Conservation (phyloP, 176 grass and related monocot genomes). For the Poa pratensis region DNA sequence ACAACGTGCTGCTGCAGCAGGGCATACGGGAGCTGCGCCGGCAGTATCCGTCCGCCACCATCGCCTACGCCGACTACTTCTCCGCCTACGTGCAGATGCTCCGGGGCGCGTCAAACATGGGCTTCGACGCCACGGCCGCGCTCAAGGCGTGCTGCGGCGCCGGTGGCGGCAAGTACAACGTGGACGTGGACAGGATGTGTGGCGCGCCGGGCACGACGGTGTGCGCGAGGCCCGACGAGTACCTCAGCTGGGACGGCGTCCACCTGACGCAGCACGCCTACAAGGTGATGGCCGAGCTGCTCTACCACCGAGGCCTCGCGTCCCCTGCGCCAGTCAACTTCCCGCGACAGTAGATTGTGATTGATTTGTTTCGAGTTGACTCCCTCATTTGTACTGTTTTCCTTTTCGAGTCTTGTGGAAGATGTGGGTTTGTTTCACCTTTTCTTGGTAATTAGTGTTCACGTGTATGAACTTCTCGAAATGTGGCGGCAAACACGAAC, state of each 20-base stretch:
- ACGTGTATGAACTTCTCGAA: neutral
- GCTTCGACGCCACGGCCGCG: conserved; percentile 41
- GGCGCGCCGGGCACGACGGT: conserved; percentile 45
- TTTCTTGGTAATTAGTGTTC: neutral
- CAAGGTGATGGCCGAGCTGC: conserved; percentile 32
- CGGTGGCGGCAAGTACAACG: conserved; percentile 56
- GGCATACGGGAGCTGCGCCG: conserved; percentile 51
- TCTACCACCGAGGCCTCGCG: conserved; percentile 39
- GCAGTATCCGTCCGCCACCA: conserved; percentile 10
- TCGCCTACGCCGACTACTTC: conserved; percentile 81
- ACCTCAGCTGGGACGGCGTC: conserved; percentile 83
- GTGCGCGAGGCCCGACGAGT: conserved; percentile 53
- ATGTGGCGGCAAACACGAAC: neutral
- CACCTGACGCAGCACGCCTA: conserved; percentile 85
- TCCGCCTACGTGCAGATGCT: conserved; percentile 67
- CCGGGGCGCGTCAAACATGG: conserved; percentile 35
- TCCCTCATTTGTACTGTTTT: neutral
- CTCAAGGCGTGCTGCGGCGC: conserved; percentile 66
- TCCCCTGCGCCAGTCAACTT: conserved; percentile 28
- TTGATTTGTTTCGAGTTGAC: too few relatives aligned
- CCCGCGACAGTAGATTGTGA: neutral
- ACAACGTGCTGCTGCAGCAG: conserved; percentile 56
- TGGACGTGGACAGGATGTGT: conserved; percentile 62
- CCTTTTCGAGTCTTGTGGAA: neutral
- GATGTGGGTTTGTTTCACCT: too few relatives aligned